phyloP scores from a whole-genome alignment of 2,329 filamentous ascomycete species.

The Phaeosphaeria sp. region DNA sequence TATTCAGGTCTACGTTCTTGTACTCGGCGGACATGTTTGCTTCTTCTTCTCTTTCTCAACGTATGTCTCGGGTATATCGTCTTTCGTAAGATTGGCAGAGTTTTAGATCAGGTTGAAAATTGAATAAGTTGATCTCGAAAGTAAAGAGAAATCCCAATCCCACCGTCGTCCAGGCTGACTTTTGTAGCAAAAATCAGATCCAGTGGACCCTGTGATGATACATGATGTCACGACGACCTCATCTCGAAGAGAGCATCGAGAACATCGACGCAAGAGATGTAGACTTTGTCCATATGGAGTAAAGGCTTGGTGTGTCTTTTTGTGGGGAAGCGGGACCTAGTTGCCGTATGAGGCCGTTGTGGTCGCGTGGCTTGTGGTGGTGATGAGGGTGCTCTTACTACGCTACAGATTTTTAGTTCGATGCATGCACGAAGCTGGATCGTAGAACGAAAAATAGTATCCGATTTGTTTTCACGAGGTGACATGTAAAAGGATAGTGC shows the following conservation, averaged over 20 bases:
- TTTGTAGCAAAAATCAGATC: background rate
- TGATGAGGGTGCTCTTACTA: background rate
- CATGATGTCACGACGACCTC: background rate
- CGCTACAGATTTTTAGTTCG: too few relatives aligned
- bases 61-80: background rate
- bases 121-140: too few relatives aligned
- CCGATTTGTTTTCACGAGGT: too few relatives aligned
- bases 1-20: slow-evolving; percentile 50
- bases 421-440: too few relatives aligned
- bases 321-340: background rate
- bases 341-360: background rate
- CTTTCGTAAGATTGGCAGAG: too few relatives aligned
- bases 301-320: background rate
- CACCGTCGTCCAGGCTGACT: too few relatives aligned
- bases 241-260: background rate
- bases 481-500: too few relatives aligned
- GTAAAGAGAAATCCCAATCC: too few relatives aligned
- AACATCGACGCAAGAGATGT: background rate
- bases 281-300: background rate
- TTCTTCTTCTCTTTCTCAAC: background rate
- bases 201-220: background rate
- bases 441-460: too few relatives aligned
- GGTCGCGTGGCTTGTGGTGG: background rate
- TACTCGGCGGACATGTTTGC: slow-evolving; percentile 53
- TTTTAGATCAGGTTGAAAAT: too few relatives aligned